Evolutionary conservation across 2,329 filamentous ascomycete species (phyloP), one percentile per base, ranked within the genome.

Genomic region (Colletotrichum cereale): DNA sequence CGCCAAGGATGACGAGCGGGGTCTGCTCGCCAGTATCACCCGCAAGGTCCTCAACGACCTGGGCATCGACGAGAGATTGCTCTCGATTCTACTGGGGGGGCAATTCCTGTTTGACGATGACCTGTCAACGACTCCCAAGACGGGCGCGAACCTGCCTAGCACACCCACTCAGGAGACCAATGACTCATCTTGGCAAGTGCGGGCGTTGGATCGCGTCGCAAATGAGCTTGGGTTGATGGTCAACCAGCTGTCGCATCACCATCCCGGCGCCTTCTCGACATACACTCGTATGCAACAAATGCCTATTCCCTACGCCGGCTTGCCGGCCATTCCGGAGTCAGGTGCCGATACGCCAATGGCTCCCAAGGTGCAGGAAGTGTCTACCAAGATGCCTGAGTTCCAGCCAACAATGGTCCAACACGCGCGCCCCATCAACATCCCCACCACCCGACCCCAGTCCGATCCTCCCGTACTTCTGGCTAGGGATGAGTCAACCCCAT

Each of bases 11-110:
- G 86, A 89, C 38, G 84, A 86, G 52, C 91, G 94, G 74, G 91
- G 92, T 1, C 88, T 97, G 75, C 94, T 94, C 90, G 90, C 91
- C 72, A 89, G 92, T 14, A 89, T 98, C 61, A 97, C 96, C 3
- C 90, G 93, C 69, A 94, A 91, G 76, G 92, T 98, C 36, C 94
- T 99, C 75, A 90, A 91, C 63, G 95, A 98, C 78, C 84, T 99
- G 53, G 96, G 96, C 11, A 93, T 99, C 66, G 95, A 98, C 76
- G 94, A 98, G 74, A 89, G 89, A 61, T 85, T 96, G 26, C 87
- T 99, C 11, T 93, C 93, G 0, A 91, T 98, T 61, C 91, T 99
- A 11, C 92, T 98, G 67, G 96, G 96, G 16, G 95, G 98, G 79
- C 85, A 89, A 2, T 82, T 97, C 31, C 90, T 91, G 3, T 83